These are phyloP conservation scores for Drechslera avenae DNA, from an alignment of 2,329 filamentous ascomycete genomes.

Conservation along the genomic window DNA sequence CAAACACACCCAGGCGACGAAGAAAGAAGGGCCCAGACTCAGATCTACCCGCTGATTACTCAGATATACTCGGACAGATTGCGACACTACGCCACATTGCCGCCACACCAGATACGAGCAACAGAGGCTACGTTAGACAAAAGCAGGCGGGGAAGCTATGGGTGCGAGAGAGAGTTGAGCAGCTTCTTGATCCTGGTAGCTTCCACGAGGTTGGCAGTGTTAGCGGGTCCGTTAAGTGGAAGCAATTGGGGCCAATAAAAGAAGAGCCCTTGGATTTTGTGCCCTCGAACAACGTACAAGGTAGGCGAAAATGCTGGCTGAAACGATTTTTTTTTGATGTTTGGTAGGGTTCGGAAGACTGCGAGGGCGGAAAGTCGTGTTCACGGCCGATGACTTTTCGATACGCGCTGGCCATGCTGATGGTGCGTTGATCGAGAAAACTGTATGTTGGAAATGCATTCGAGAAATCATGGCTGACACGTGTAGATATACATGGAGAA, in stretches of 20 bases:
- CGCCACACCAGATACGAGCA: constrained; percentile 58
- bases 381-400: constrained; percentile 69
- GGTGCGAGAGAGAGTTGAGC: constrained; percentile 65
- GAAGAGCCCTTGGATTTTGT: constrained; percentile 59
- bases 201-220: constrained; percentile 66
- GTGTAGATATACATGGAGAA: constrained; percentile 63
- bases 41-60: constrained; percentile 64
- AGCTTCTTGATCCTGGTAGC: constrained; percentile 61
- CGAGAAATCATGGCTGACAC: constrained; percentile 14
- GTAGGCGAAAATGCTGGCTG: constrained; percentile 9
- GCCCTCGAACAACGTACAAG: constrained; percentile 68
- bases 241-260: constrained; percentile 50
- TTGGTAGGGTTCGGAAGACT: constrained; percentile 55
- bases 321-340: constrained; percentile 1
- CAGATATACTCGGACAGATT: constrained; percentile 65
- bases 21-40: constrained; percentile 44
- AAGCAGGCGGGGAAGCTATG: constrained; percentile 68
- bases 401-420: constrained; percentile 69
- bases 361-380: constrained; percentile 59
- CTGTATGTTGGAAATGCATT: constrained; percentile 30
- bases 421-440: constrained; percentile 64
- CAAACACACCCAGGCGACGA: constrained; percentile 45
- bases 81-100: constrained; percentile 58
- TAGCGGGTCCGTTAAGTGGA: constrained; percentile 65
- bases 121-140: constrained; percentile 65